phyloP scores from a whole-genome alignment of 768 basidiomycete species.

The Boletus fagicola region DNA sequence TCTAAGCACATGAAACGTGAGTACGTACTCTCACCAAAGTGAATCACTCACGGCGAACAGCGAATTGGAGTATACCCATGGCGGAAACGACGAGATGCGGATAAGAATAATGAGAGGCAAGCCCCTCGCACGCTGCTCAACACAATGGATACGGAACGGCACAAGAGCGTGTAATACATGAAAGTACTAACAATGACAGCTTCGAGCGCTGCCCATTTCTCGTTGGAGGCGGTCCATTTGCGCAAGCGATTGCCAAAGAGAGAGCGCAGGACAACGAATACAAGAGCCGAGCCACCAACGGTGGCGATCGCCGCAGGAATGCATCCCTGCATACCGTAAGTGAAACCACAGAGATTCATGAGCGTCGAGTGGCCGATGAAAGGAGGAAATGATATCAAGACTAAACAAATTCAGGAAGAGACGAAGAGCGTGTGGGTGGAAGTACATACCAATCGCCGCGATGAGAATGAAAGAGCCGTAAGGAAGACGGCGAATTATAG shows the following conservation, averaged over 20 bases:
- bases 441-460: constrained; percentile 52
- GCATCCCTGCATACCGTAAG: constrained; percentile 79
- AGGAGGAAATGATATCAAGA: constrained; percentile 32
- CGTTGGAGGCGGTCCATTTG: constrained; percentile 58
- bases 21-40: not conserved
- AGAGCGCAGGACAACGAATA: constrained; percentile 59
- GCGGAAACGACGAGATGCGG: constrained; percentile 78
- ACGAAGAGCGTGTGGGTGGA: constrained; percentile 55
- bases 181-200: constrained; percentile 57
- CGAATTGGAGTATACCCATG: constrained; percentile 84
- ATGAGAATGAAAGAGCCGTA: constrained; percentile 64
- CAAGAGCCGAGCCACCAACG: constrained; percentile 58
- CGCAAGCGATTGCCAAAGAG: constrained; percentile 56
- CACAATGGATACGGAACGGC: constrained; percentile 1
- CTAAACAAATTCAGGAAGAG: constrained; percentile 17
- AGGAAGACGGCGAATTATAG: constrained; percentile 53
- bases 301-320: constrained; percentile 61
- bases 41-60: constrained; percentile 64
- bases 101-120: constrained; percentile 80
- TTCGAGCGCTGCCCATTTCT: constrained; percentile 78
- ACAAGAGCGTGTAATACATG: not conserved
- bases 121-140: constrained; percentile 62
- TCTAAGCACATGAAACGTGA: constrained; percentile 39
- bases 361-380: constrained; percentile 32
- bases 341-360: constrained; percentile 73